Conservation (phyloP, 352 stramenopile genomes). For the Phytophthora hybrid region DNA sequence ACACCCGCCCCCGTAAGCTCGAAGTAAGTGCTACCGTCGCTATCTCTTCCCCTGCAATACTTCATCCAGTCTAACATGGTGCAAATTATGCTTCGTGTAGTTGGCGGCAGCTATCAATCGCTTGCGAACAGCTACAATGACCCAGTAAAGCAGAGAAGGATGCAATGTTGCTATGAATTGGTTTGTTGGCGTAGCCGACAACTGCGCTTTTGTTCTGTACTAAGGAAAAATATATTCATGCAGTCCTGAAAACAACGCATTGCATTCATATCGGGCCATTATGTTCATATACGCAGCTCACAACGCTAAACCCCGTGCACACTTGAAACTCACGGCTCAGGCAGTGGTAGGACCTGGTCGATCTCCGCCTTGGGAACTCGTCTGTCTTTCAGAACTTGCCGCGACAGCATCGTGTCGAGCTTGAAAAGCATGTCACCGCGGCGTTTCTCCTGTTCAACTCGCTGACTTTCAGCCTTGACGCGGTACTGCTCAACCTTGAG, state of each 20-base stretch:
- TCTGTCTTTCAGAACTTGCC: background rate
- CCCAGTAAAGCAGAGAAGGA: conserved; percentile 46
- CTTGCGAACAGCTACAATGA: conserved; percentile 77
- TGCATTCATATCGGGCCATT: no score
- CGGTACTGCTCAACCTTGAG: background rate
- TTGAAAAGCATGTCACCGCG: background rate
- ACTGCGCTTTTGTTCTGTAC: no score
- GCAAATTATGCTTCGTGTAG: conserved; percentile 43
- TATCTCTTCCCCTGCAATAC: background rate
- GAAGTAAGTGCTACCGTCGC: conserved; percentile 53
- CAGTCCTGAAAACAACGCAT: no score
- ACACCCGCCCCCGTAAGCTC: conserved; percentile 81
- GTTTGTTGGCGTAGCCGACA: no score
- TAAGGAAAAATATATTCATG: no score
- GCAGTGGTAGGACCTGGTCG: background rate
- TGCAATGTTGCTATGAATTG: no score
- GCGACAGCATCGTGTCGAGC: no score
- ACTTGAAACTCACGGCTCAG: background rate
- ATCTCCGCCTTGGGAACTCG: background rate
- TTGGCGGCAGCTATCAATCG: conserved; percentile 90
- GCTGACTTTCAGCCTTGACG: no score
- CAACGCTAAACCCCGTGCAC: no score
- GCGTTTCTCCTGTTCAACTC: no score
- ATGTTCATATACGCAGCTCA: no score
- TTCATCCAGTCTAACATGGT: conserved; percentile 1